A percentile compares a stretch with the other conserved stretches of the same genome.
Evolutionary conservation across 2,329 filamentous ascomycete genomes (phyloP).

Genomic region (Fusarium algeriense): DNA sequence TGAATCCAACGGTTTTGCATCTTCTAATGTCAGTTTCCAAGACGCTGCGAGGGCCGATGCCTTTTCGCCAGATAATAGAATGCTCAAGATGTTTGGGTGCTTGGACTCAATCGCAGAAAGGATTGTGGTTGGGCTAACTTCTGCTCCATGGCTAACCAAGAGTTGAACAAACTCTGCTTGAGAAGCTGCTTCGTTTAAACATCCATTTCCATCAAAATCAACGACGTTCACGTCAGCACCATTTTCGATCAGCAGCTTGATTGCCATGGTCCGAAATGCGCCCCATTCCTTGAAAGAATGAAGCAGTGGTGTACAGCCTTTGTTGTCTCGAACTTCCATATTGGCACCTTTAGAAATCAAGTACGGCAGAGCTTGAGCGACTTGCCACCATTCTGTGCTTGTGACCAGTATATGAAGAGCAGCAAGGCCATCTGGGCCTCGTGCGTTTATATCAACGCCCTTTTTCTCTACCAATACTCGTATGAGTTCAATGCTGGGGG

Average conservation of each 20-base stretch:
- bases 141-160: constrained; percentile 24
- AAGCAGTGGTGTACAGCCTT: constrained; percentile 24
- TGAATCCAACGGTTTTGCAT: neutral
- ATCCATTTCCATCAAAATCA: neutral
- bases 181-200: constrained; percentile 15
- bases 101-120: neutral
- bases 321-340: constrained; percentile 10
- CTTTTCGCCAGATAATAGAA: constrained; percentile 19
- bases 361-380: constrained; percentile 33
- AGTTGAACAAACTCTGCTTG: constrained; percentile 14
- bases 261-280: neutral
- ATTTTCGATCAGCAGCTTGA: constrained; percentile 9
- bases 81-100: neutral
- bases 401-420: constrained; percentile 25
- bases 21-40: constrained; percentile 5
- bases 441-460: constrained; percentile 3
- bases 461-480: constrained; percentile 36
- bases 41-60: neutral
- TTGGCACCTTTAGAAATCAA: constrained; percentile 35
- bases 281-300: constrained; percentile 1
- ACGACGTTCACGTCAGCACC: constrained; percentile 29
- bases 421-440: neutral
- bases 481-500: constrained; percentile 37
- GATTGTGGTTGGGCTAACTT: constrained; percentile 11
- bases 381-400: constrained; percentile 32